Conservation (phyloP, 495 filamentous ascomycete species). For the Lichina pygmaea region DNA sequence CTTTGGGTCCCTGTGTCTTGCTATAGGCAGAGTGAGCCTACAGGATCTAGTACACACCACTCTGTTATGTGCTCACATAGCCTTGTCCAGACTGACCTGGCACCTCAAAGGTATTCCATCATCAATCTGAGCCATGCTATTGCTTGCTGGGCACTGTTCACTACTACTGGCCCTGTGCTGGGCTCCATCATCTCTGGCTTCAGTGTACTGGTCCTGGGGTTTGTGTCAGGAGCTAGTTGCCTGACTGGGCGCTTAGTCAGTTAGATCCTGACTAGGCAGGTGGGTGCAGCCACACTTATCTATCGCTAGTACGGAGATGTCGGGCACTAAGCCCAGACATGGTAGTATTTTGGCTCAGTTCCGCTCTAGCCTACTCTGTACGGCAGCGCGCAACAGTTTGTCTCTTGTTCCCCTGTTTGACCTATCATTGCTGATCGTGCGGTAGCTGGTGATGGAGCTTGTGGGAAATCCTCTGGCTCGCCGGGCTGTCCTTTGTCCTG, state of each 20-base stretch:
- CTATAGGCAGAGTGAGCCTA: slow-evolving; percentile 23
- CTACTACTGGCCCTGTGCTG: not conserved
- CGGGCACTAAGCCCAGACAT: no score
- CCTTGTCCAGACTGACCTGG: not conserved
- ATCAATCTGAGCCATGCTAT: not conserved
- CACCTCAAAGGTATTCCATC: not conserved
- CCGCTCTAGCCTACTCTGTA: no score
- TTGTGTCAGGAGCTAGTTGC: no score
- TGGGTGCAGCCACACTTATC: no score
- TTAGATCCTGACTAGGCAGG: no score
- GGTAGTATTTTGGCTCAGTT: no score
- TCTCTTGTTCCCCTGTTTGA: no score
- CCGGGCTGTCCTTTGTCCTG: slow-evolving; percentile 17
- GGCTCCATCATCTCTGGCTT: not conserved
- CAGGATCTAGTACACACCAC: not conserved
- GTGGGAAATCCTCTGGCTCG: slow-evolving; percentile 22
- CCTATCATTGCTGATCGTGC: no score
- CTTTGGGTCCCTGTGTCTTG: slow-evolving; percentile 24
- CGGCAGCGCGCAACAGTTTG: no score
- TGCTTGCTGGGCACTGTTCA: not conserved
- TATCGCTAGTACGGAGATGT: no score
- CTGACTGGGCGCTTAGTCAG: no score
- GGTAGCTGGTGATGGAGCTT: slow-evolving; percentile 9
- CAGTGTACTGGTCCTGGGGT: not conserved
- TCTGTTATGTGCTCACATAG: not conserved